phyloP scores from a whole-genome alignment of 495 filamentous ascomycete species.

The Penicillium alfredii region DNA sequence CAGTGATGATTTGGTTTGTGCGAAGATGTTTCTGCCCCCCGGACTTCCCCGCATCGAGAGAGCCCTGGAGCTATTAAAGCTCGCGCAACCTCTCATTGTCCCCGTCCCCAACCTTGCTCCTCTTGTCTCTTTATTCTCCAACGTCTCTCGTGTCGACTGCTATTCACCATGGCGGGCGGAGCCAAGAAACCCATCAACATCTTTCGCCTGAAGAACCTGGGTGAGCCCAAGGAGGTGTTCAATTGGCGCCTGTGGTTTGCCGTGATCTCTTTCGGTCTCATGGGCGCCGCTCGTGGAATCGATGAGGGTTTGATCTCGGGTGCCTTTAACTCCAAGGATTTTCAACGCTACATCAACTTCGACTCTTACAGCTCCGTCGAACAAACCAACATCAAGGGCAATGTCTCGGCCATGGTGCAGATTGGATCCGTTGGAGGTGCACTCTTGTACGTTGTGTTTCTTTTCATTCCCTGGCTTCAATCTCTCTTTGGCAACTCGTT shows the following conservation, averaged over 20 bases:
- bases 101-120: not conserved
- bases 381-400: constrained; percentile 57
- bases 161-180: constrained; percentile 50
- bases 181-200: constrained; percentile 62
- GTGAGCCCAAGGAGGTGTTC: constrained; percentile 53
- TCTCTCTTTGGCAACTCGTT: too few relatives aligned
- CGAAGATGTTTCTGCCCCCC: constrained; percentile 2
- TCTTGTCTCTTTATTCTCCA: not conserved
- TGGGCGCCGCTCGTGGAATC: constrained; percentile 60
- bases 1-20: not conserved
- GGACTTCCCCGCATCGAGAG: constrained; percentile 11
- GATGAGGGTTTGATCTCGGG: constrained; percentile 68
- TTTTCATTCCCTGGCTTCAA: too few relatives aligned
- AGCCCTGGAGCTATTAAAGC: constrained; percentile 9
- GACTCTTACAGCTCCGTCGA: constrained; percentile 49
- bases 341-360: constrained; percentile 51
- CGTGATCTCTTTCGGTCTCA: constrained; percentile 60
- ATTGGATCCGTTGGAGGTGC: constrained; percentile 62
- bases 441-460: constrained; percentile 41
- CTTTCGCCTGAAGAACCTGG: constrained; percentile 50
- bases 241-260: constrained; percentile 64
- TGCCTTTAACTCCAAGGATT: constrained; percentile 58
- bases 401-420: constrained; percentile 69
- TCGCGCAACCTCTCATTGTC: not conserved
- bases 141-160: not conserved